Conservation (phyloP, 2,329 filamentous ascomycete genomes). For the Clonostachys solani region DNA sequence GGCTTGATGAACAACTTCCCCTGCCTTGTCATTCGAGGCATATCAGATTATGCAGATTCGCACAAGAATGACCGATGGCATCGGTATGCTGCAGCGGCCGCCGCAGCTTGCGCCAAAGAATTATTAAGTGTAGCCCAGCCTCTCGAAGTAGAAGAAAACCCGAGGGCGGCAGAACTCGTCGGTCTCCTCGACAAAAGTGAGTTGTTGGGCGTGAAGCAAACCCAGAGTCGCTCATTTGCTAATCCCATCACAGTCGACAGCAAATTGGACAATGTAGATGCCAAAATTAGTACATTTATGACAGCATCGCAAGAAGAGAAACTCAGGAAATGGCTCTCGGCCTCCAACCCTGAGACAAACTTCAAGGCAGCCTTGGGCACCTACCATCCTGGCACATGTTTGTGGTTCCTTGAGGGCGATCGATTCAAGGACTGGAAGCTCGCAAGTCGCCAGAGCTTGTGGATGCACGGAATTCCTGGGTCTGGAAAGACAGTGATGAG, state of each 20-base stretch:
- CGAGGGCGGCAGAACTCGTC: not conserved
- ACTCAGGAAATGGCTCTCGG: not conserved
- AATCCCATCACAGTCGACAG: too few relatives aligned
- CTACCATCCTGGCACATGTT: not conserved
- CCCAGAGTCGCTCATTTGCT: too few relatives aligned
- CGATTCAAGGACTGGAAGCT: not conserved
- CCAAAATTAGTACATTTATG: not conserved
- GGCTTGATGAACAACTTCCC: conserved; percentile 20
- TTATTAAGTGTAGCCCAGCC: not conserved
- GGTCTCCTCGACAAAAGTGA: too few relatives aligned
- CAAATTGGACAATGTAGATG: too few relatives aligned
- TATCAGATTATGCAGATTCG: conserved; percentile 24
- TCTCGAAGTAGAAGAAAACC: not conserved
- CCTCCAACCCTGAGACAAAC: not conserved
- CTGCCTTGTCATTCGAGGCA: conserved; percentile 19
- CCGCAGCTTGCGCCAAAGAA: conserved; percentile 15
- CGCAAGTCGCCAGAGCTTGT: not conserved
- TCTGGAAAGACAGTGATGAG: not conserved
- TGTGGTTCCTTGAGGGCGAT: not conserved
- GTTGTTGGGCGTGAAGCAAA: too few relatives aligned
- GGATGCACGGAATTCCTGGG: not conserved
- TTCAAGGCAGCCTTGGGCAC: not conserved
- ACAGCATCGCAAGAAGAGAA: not conserved
- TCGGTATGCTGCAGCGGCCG: conserved; percentile 12
- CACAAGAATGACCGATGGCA: conserved; percentile 20